Base-by-base conservation (phyloP, 2,329 filamentous ascomycete species). In the Ophiostoma tasmaniense region DNA sequence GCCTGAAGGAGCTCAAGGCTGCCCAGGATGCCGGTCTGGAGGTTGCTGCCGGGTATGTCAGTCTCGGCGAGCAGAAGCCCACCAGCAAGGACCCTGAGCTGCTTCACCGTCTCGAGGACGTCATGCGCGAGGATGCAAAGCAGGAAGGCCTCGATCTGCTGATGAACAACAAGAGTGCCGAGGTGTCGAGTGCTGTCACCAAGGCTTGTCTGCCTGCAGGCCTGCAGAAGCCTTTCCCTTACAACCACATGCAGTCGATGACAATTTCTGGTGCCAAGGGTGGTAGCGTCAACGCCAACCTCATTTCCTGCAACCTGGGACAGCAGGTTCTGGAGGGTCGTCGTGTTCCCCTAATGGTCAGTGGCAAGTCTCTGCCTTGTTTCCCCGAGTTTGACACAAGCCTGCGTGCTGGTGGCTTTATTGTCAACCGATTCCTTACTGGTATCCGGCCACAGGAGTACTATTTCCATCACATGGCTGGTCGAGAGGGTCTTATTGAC, bases 381-480 rank as follows among this genome's bases (percentile, higher is more conserved):
- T 99, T 98, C 81, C 90, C 88, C 75, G 91, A 93, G 0, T 98
- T 90, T 75, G 95, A 99, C 74, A 94, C 93, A 0, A 88, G 93
- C 73, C 86, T 96, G 7, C 86, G 93, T 74, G 95, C 95, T 67
- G 93, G 93, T 75, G 95, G 95, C 22, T 99, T 96, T 79, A 91
- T 99, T 73, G 90, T 91, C 66, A 92, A 96, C 76, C 92, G 95
- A 77, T 99, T 99, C 86, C 90, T 99, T 83, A 99, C 96, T 30
- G 95, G 95, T 71, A 95, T 99, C 71, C 89, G 94, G 68, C 95
- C 95, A 4, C 95, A 99, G 76, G 96, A 99, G 78, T 99, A 97
- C 79, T 99, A 94, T 78, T 99, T 99, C 83, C 95, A 99, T 85
- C 93, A 96, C 79, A 99, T 99, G 96, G 95, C 94, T 76, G 96